Base-by-base conservation (phyloP, 352 stramenopile genomes). In the Phytopythium vexans region DNA sequence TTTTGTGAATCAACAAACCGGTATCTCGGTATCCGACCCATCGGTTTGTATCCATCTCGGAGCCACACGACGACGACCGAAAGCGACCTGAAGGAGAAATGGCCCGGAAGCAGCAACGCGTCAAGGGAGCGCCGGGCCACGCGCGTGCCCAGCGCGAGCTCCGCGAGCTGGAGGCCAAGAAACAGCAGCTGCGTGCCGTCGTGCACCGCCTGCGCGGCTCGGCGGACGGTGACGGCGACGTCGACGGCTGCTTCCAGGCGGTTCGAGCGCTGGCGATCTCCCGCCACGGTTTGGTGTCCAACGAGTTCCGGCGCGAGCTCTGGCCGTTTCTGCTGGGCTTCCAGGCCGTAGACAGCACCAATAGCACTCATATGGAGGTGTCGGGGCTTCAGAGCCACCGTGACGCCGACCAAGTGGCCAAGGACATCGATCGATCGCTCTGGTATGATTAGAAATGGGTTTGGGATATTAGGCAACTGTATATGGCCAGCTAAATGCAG, bases 341-440 rank as follows among this genome's bases (percentile, higher is more conserved):
- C 36, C 41, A 54, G 21, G 21, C 21, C 21, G 21, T 27, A 27
- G 21, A 27, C 2, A n/a, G 21, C 55, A 67, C 34, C 59, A 27
- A 27, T 59, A 55, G 54, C 41, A 31, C 21, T 37, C 12, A 50
- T 35, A 4, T 57, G 35, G 11, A 45, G 14, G 7, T 35, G 38
- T 10, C 40, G 49, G 21, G 21, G 21, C 21, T 27, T 27, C 21
- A 27, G 21, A 27, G 21, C 6, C 82, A 94, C 47, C 72, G 72
- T 8, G 86, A 95, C 49, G 76, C 86, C 42, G 54, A 56, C 12
- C 83, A 92, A 56, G 68, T 95, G 34, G 72, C 89, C 38, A 92
- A 92, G 51, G 86, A 95, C 49, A 85, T 95, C 35, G 78, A 92
- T n/a, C 82, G 86, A 45, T 95, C 86, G 15, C 62, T 95, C 42